A percentile compares a stretch with the other conserved stretches of the same genome.
phyloP scores from a whole-genome alignment of 768 basidiomycete species.

The Tulasnella sp. region DNA sequence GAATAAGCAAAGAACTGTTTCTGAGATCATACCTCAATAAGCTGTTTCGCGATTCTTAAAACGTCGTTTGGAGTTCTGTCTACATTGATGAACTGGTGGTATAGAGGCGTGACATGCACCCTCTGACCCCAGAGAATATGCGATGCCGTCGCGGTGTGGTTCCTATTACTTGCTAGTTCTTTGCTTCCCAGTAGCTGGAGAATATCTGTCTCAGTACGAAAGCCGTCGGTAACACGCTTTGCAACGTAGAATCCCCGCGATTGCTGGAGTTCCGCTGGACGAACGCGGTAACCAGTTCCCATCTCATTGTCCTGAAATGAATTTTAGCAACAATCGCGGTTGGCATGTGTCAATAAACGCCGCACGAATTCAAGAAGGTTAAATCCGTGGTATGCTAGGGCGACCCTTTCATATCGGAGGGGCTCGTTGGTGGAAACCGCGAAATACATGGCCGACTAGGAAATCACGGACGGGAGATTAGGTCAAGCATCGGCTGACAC shows the following conservation, averaged over 20 bases:
- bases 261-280: not conserved
- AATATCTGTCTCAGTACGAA: not conserved
- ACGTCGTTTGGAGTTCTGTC: not conserved
- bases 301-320: not conserved
- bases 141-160: not conserved
- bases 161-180: not conserved
- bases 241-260: not conserved
- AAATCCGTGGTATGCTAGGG: not conserved
- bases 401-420: not conserved
- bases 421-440: not conserved
- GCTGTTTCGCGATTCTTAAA: not conserved
- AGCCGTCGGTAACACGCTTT: not conserved
- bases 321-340: not conserved
- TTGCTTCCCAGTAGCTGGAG: not conserved
- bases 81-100: not conserved
- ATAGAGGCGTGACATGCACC: not conserved
- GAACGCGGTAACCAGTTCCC: not conserved
- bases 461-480: not conserved
- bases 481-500: not conserved
- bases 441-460: not conserved
- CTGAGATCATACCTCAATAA: not conserved
- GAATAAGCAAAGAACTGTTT: not conserved
- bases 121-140: not conserved
- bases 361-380: not conserved
- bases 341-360: not conserved